These are phyloP conservation scores for Candida mattraensis DNA, from an alignment of 805 yeast genomes.

Conservation along the genomic window DNA sequence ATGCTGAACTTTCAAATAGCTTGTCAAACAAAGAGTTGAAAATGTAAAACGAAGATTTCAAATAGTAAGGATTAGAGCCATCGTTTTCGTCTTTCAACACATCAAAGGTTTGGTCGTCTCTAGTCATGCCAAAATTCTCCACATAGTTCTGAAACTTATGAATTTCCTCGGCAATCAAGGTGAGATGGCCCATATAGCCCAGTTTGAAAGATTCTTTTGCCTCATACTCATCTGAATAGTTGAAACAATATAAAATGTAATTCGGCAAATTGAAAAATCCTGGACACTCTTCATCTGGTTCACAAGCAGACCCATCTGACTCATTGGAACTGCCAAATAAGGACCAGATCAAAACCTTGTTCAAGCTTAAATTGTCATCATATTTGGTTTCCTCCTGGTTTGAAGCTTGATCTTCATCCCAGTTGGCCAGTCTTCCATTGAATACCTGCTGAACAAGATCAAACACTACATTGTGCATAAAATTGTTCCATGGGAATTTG, in stretches of 20 bases:
- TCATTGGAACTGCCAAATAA: conserved; percentile 32
- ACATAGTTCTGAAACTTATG: conserved; percentile 47
- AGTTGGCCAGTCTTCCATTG: conserved; percentile 56
- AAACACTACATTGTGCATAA: conserved; percentile 94
- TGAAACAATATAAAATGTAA: conserved; percentile 31
- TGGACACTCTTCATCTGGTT: conserved; percentile 23
- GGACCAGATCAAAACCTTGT: conserved; percentile 37
- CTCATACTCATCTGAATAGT: conserved; percentile 32
- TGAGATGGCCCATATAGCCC: conserved; percentile 61
- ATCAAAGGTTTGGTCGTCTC: conserved; percentile 34
- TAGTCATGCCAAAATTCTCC: conserved; percentile 35
- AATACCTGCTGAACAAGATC: conserved; percentile 92
- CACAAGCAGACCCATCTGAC: conserved; percentile 18
- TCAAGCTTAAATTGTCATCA: conserved; percentile 35
- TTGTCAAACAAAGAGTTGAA: conserved; percentile 34
- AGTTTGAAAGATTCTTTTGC: conserved; percentile 43
- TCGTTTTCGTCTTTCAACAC: conserved; percentile 30
- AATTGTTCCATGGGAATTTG: conserved; percentile 93
- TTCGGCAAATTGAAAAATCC: conserved; percentile 35
- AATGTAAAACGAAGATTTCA: conserved; percentile 32
- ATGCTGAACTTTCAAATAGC: conserved; percentile 27
- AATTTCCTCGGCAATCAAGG: conserved; percentile 57
- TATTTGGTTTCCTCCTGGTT: conserved; percentile 34
- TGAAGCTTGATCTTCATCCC: conserved; percentile 37
- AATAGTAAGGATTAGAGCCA: conserved; percentile 28